These are phyloP conservation scores for Ustilago trichophora DNA, from an alignment of 1,284 basidiomycete genomes.

Conservation along the genomic window DNA sequence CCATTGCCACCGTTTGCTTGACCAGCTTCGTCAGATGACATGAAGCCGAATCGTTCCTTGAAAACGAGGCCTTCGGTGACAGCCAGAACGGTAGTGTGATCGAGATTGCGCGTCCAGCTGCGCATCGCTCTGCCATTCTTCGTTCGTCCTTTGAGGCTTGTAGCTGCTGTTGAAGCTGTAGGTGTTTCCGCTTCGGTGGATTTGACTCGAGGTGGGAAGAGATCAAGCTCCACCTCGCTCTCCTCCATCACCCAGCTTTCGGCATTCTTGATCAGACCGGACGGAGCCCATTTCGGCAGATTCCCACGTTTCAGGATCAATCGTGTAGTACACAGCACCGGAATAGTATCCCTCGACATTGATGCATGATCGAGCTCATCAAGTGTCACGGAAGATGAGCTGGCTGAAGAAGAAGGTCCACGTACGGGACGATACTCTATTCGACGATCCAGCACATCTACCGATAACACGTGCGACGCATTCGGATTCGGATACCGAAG, in stretches of 20 bases:
- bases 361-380: constrained; percentile 58
- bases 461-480: constrained; percentile 90
- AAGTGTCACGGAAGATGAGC: constrained; percentile 26
- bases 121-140: constrained; percentile 57
- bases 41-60: constrained; percentile 50
- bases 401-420: constrained; percentile 11
- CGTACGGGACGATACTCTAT: constrained; percentile 55
- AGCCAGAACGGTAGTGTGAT: constrained; percentile 63
- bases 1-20: too few relatives aligned
- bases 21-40: constrained; percentile 6
- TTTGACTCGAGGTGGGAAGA: constrained; percentile 27
- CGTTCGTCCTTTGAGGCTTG: constrained; percentile 30
- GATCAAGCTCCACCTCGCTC: constrained; percentile 63
- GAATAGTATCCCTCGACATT: constrained; percentile 66
- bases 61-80: constrained; percentile 60
- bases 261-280: constrained; percentile 73
- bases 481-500: constrained; percentile 97
- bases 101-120: constrained; percentile 64
- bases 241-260: constrained; percentile 66
- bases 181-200: background rate
- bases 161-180: too few relatives aligned
- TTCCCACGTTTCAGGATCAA: constrained; percentile 91
- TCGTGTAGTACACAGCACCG: constrained; percentile 84
- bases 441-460: constrained; percentile 86
- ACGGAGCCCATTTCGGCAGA: constrained; percentile 87